Evolutionary conservation across 257 asterid genomes (phyloP).

Genomic region (Penstemon barbatus): DNA sequence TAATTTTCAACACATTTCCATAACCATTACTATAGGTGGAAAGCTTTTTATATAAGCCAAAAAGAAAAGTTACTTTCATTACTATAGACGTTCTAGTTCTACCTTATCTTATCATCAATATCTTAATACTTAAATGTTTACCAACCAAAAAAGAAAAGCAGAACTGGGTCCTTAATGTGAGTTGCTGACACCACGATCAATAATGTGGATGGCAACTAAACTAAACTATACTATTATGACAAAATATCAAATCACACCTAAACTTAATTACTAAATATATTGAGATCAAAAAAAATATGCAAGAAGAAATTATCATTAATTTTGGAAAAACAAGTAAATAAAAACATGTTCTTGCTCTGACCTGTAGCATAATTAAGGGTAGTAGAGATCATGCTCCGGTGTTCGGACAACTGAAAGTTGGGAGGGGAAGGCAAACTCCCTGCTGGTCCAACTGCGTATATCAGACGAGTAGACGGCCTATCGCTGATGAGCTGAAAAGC

Average conservation of each 20-base stretch:
- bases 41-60: too few relatives aligned
- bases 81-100: too few relatives aligned
- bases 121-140: too few relatives aligned
- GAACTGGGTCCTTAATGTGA: too few relatives aligned
- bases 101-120: too few relatives aligned
- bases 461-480: conserved; percentile 45
- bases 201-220: too few relatives aligned
- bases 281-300: too few relatives aligned
- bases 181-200: too few relatives aligned
- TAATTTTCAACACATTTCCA: too few relatives aligned
- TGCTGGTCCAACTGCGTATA: conserved; percentile 63
- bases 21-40: too few relatives aligned
- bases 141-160: too few relatives aligned
- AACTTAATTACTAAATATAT: neutral
- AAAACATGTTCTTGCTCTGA: conserved; percentile 27
- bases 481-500: conserved; percentile 52
- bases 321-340: neutral
- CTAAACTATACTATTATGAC: neutral
- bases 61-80: too few relatives aligned
- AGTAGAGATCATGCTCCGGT: conserved; percentile 44
- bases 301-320: neutral
- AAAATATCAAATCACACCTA: neutral
- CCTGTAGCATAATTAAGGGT: conserved; percentile 64
- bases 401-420: conserved; percentile 44
- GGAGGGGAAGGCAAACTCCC: conserved; percentile 41